phyloP scores from a whole-genome alignment of 1,284 basidiomycete species.

The Ganoderma lingzhi region DNA sequence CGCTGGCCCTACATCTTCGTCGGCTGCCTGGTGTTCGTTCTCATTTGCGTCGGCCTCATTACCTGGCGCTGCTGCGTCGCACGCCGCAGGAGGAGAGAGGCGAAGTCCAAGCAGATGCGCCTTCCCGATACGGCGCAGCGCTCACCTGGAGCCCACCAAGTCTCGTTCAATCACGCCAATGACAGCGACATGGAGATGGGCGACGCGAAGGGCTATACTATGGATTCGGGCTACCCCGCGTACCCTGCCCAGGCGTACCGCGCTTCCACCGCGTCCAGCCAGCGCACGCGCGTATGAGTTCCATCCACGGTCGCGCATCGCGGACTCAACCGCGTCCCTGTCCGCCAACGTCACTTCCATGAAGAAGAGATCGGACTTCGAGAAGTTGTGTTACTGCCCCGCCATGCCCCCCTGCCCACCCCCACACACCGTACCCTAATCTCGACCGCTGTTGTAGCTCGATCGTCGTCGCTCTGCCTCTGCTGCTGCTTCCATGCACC shows the following conservation, averaged over 20 bases:
- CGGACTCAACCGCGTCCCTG: background rate
- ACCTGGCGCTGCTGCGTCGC: conserved; percentile 69
- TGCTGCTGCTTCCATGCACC: conserved; percentile 4
- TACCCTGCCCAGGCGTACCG: conserved; percentile 15
- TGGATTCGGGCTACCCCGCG: background rate
- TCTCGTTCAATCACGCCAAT: conserved; percentile 28
- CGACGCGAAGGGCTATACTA: background rate
- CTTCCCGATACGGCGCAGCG: conserved; percentile 27
- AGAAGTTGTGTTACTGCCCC: conserved; percentile 33
- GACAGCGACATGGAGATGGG: conserved; percentile 29
- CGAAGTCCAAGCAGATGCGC: conserved; percentile 18
- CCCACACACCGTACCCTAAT: conserved; percentile 14
- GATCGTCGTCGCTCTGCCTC: conserved; percentile 24
- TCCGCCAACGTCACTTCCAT: conserved; percentile 26
- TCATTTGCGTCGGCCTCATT: conserved; percentile 44
- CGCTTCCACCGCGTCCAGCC: conserved; percentile 27
- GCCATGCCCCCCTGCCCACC: background rate
- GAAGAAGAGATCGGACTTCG: conserved; percentile 36
- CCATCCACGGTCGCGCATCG: background rate
- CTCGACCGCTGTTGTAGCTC: conserved; percentile 31
- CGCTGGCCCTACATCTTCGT: conserved; percentile 80
- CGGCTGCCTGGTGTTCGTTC: conserved; percentile 64
- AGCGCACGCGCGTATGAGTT: conserved; percentile 20
- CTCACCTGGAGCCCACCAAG: conserved; percentile 18
- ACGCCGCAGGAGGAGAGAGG: conserved; percentile 36